Evolutionary conservation across 352 stramenopile species (phyloP).

Genomic region (Globisporangium splendens): DNA sequence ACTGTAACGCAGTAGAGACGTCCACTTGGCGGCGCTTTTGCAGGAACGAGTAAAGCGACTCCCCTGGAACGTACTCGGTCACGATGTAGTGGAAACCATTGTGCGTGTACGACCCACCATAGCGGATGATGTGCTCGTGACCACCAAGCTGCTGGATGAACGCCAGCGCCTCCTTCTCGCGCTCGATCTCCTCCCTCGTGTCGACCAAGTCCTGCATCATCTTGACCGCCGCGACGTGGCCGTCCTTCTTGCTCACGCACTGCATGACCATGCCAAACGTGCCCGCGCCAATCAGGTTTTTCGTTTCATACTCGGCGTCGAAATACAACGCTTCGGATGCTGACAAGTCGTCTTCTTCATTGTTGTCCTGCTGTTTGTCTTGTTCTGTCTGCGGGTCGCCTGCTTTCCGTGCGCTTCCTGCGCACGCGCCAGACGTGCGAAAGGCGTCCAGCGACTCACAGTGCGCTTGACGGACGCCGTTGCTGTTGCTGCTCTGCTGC

Average conservation of each 20-base stretch:
- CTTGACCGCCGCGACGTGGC: conserved; percentile 66
- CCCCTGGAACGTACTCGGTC: conserved; percentile 64
- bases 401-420: no score
- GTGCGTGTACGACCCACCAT: conserved; percentile 61
- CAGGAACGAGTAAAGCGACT: conserved; percentile 70
- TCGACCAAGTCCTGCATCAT: conserved; percentile 66
- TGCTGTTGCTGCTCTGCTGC: neutral
- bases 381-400: no score
- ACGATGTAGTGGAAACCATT: conserved; percentile 84
- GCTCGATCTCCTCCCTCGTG: conserved; percentile 49
- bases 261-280: conserved; percentile 85
- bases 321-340: conserved; percentile 28
- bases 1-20: conserved; percentile 36
- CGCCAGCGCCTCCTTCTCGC: conserved; percentile 54
- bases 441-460: conserved; percentile 7
- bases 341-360: neutral
- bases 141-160: conserved; percentile 52
- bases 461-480: neutral
- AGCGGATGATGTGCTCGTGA: conserved; percentile 61
- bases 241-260: conserved; percentile 64
- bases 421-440: no score
- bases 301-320: conserved; percentile 65
- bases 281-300: conserved; percentile 56
- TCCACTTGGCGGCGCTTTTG: conserved; percentile 47
- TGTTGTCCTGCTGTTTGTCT: conserved; percentile 1